Percentiles rank a stretch among this genome's conserved stretches.
phyloP scores from a whole-genome alignment of 2,329 filamentous ascomycete genomes.

The Fusarium sp. region DNA sequence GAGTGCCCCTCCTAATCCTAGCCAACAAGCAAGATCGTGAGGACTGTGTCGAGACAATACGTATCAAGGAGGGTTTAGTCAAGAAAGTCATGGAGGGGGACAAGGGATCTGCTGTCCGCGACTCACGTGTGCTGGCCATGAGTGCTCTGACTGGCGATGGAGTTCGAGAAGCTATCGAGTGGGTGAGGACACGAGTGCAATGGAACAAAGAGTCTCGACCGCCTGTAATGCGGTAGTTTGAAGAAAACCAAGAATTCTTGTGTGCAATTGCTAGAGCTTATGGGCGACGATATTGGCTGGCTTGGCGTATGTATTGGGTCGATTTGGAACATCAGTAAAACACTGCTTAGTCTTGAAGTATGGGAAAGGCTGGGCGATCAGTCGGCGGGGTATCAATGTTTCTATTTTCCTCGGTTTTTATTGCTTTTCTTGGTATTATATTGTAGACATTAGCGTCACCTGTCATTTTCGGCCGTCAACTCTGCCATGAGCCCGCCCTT shows the following conservation, averaged over 20 bases:
- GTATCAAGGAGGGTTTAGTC: slow-evolving; percentile 96
- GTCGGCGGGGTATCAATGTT: slow-evolving; percentile 50
- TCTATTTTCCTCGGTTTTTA: slow-evolving; percentile 42
- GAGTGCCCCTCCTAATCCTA: slow-evolving; percentile 90
- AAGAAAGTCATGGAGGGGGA: slow-evolving; percentile 96
- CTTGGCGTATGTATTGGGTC: slow-evolving; percentile 40
- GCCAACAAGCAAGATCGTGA: slow-evolving; percentile 99
- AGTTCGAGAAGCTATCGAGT: slow-evolving; percentile 96
- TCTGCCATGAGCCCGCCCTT: slow-evolving; percentile 84
- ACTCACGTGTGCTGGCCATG: slow-evolving; percentile 90
- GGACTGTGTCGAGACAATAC: slow-evolving; percentile 96
- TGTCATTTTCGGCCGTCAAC: slow-evolving; percentile 85
- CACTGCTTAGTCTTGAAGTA: slow-evolving; percentile 29
- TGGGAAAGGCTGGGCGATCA: slow-evolving; percentile 28
- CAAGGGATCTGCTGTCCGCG: slow-evolving; percentile 85
- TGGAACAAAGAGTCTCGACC: slow-evolving; percentile 97
- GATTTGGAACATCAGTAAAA: slow-evolving; percentile 31
- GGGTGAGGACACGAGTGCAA: slow-evolving; percentile 90
- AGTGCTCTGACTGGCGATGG: slow-evolving; percentile 91
- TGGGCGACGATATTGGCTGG: slow-evolving; percentile 34
- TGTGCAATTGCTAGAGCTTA: slow-evolving; percentile 29
- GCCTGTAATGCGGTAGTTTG: slow-evolving; percentile 88
- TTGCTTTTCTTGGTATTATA: slow-evolving; percentile 32
- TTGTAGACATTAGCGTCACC: slow-evolving; percentile 54
- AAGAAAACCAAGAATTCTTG: neutral